A percentile compares a stretch with the other conserved stretches of the same genome.
Evolutionary conservation across 1,284 basidiomycete species (phyloP).

Genomic region (Sanghuangporus sanghuang): DNA sequence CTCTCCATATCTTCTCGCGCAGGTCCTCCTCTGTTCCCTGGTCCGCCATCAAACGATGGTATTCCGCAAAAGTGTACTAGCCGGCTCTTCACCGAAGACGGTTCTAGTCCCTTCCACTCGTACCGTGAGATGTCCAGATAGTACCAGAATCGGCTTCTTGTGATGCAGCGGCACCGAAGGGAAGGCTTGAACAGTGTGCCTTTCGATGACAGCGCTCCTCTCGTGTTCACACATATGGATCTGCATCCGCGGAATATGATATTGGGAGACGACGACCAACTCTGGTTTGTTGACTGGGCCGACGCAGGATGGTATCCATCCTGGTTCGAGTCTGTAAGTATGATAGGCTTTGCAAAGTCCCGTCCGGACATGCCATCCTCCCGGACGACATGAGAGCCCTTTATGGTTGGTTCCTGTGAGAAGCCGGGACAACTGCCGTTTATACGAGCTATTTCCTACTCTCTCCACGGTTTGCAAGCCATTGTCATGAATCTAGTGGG

Average conservation of each 20-base stretch:
- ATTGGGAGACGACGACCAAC: slow-evolving; percentile 23
- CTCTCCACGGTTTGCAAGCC: not conserved
- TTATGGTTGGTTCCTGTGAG: not conserved
- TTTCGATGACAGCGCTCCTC: slow-evolving; percentile 24
- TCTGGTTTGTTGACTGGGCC: slow-evolving; percentile 30
- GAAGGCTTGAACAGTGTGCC: not conserved
- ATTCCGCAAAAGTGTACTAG: not conserved
- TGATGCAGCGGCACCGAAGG: not conserved
- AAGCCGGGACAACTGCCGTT: not conserved
- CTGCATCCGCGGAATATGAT: slow-evolving; percentile 26
- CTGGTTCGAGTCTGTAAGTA: slow-evolving; percentile 25
- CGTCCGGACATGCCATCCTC: not conserved
- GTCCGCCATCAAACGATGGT: not conserved
- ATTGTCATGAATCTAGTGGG: not conserved
- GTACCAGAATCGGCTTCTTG: not conserved
- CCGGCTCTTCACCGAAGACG: not conserved
- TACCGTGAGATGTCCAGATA: not conserved
- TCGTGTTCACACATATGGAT: slow-evolving; percentile 28
- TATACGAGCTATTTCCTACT: not conserved
- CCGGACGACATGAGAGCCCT: not conserved
- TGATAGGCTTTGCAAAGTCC: not conserved
- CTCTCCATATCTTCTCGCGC: not conserved
- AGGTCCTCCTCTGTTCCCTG: not conserved
- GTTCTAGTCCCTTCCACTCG: not conserved
- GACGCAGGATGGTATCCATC: slow-evolving; percentile 27